phyloP scores from a whole-genome alignment of 2,329 filamentous ascomycete genomes.

The Penicillium paneum region DNA sequence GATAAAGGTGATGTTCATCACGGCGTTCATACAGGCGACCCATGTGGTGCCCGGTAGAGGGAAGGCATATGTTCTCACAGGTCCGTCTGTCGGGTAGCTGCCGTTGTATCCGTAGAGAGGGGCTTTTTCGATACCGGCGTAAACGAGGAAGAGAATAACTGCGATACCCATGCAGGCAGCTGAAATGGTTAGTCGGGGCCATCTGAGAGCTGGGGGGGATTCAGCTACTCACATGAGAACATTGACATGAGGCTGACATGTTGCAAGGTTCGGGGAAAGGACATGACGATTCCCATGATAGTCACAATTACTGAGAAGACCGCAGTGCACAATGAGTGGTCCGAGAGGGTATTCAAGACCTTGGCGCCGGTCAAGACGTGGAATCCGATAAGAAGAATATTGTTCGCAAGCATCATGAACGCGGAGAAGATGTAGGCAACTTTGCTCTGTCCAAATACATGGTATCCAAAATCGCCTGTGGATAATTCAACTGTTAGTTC shows the following conservation, averaged over 20 bases:
- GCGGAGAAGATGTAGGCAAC: slow-evolving; percentile 47
- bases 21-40: slow-evolving; percentile 50
- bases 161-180: slow-evolving; percentile 49
- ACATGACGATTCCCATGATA: slow-evolving; percentile 49
- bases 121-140: slow-evolving; percentile 46
- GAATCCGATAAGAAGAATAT: slow-evolving; percentile 52
- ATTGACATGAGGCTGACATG: slow-evolving; percentile 53
- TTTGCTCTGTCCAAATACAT: slow-evolving; percentile 44
- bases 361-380: slow-evolving; percentile 51
- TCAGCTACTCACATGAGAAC: slow-evolving; percentile 37
- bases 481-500: background rate
- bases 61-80: slow-evolving; percentile 49
- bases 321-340: slow-evolving; percentile 50
- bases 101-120: slow-evolving; percentile 49
- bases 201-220: too few relatives aligned
- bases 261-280: slow-evolving; percentile 45
- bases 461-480: slow-evolving; percentile 48
- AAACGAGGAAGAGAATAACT: slow-evolving; percentile 51
- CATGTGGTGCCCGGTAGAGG: slow-evolving; percentile 47
- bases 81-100: slow-evolving; percentile 44
- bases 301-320: slow-evolving; percentile 48
- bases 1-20: slow-evolving; percentile 51
- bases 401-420: slow-evolving; percentile 47
- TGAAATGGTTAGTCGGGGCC: slow-evolving; percentile 1
- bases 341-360: slow-evolving; percentile 49